Evolutionary conservation across 768 basidiomycete genomes (phyloP).

Genomic region (Cubamyces sp.): DNA sequence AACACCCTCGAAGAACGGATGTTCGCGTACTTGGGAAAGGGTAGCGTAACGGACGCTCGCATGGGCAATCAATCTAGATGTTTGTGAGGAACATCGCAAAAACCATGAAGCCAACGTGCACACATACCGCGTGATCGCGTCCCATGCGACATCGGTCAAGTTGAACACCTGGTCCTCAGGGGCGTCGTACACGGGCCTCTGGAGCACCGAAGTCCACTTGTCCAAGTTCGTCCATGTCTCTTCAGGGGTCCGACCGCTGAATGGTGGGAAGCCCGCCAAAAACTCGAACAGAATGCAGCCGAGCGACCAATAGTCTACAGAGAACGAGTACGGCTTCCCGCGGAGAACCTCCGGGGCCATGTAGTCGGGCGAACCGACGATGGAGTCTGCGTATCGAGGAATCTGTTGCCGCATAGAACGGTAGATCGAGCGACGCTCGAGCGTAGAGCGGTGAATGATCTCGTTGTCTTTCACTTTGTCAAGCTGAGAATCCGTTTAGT

Average conservation of each 20-base stretch:
- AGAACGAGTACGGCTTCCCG: conserved; percentile 93
- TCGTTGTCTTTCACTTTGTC: conserved; percentile 96
- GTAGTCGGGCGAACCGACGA: conserved; percentile 98
- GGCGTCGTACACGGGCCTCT: conserved; percentile 93
- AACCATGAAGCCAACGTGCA: not conserved
- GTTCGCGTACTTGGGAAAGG: conserved; percentile 68
- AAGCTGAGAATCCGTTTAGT: conserved; percentile 53
- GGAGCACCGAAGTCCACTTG: conserved; percentile 92
- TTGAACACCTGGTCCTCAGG: conserved; percentile 98
- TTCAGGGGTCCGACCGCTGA: conserved; percentile 92
- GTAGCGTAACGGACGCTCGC: conserved; percentile 79
- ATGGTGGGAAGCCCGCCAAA: conserved; percentile 95
- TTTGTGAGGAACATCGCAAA: not conserved
- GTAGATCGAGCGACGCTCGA: conserved; percentile 94
- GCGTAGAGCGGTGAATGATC: conserved; percentile 85
- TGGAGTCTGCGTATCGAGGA: conserved; percentile 93
- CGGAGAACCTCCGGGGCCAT: conserved; percentile 97
- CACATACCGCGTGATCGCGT: conserved; percentile 81
- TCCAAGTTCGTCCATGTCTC: conserved; percentile 99
- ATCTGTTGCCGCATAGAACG: conserved; percentile 89
- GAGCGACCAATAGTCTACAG: conserved; percentile 98
- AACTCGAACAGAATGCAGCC: conserved; percentile 99
- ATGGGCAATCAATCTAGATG: conserved; percentile 79
- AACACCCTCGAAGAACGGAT: conserved; percentile 81
- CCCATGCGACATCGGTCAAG: conserved; percentile 91